These are phyloP conservation scores for Beauveria sp. DNA, from an alignment of 2,329 filamentous ascomycete species.

Conservation along the genomic window DNA sequence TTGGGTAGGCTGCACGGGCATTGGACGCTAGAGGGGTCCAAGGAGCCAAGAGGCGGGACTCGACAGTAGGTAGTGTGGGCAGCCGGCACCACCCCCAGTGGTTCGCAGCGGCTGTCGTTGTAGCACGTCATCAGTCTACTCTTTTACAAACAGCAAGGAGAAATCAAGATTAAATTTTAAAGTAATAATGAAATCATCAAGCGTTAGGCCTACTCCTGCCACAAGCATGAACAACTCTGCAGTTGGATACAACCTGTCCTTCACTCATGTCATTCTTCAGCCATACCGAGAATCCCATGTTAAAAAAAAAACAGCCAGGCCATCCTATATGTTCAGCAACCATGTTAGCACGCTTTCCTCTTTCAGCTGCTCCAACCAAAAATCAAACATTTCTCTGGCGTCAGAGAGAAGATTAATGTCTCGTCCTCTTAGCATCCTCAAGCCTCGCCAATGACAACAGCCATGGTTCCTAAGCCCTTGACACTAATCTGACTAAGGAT, in stretches of 20 bases:
- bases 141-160: too few species aligned
- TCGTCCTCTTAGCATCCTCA: constrained; percentile 36
- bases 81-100: too few species aligned
- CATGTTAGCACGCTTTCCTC: not conserved
- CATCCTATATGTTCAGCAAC: not conserved
- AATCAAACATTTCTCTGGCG: not conserved
- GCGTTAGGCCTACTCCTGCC: not conserved
- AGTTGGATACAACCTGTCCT: not conserved
- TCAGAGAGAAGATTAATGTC: constrained; percentile 51
- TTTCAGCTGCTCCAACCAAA: not conserved
- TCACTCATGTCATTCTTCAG: not conserved
- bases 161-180: not conserved
- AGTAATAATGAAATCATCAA: not conserved
- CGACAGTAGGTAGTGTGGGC: too few species aligned
- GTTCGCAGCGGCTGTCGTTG: too few species aligned
- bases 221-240: not conserved
- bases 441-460: constrained; percentile 22
- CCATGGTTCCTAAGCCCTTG: constrained; percentile 25
- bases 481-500: constrained; percentile 79
- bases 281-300: not conserved
- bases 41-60: too few species aligned
- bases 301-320: not conserved
- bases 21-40: too few species aligned
- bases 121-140: too few species aligned
- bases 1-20: too few species aligned